These are phyloP conservation scores for Apiotrichum brassicae DNA, from an alignment of 1,284 basidiomycete genomes.

Conservation along the genomic window DNA sequence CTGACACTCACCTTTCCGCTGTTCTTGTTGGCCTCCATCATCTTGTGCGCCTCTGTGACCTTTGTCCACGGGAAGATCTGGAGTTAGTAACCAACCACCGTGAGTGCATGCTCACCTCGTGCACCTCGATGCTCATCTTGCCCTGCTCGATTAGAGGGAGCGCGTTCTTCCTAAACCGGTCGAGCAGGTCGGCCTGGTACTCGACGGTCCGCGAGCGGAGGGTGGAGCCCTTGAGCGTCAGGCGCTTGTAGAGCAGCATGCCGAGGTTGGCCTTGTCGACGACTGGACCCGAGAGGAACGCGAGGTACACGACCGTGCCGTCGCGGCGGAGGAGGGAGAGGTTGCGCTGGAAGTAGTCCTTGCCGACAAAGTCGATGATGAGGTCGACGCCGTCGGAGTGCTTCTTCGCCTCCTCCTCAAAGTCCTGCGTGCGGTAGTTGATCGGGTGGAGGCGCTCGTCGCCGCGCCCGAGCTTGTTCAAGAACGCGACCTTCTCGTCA, in stretches of 20 bases:
- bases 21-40: constrained; percentile 80
- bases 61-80: constrained; percentile 68
- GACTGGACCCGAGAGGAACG: constrained; percentile 55
- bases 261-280: constrained; percentile 59
- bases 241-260: constrained; percentile 68
- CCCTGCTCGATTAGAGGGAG: constrained; percentile 60
- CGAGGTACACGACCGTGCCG: constrained; percentile 59
- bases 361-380: constrained; percentile 66
- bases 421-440: constrained; percentile 74
- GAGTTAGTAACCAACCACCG: neutral
- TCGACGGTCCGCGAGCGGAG: constrained; percentile 68
- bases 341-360: constrained; percentile 79
- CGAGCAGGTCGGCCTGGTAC: constrained; percentile 75
- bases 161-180: constrained; percentile 57
- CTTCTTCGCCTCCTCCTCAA: constrained; percentile 49
- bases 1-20: constrained; percentile 51
- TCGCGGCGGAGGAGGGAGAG: constrained; percentile 68
- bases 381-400: constrained; percentile 53
- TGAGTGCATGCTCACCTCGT: constrained; percentile 51
- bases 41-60: constrained; percentile 73
- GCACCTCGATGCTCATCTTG: constrained; percentile 64
- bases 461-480: constrained; percentile 53
- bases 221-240: constrained; percentile 84
- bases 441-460: constrained; percentile 62
- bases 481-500: constrained; percentile 73